Conservation (phyloP, 768 basidiomycete genomes). For the Sutorius australiensis region DNA sequence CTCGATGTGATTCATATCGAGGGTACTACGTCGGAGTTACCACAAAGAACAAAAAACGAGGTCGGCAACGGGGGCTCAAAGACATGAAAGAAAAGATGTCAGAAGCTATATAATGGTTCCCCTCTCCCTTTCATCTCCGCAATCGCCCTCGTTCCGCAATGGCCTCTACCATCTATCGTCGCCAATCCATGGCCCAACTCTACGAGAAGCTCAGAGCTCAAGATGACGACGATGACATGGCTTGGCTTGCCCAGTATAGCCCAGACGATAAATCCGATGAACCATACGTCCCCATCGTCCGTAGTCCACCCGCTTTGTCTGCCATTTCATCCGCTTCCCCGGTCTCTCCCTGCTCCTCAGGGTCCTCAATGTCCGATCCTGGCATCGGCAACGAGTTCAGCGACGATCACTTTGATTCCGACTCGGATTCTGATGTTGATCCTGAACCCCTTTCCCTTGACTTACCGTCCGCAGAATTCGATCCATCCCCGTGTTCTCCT, state of each 20-base stretch:
- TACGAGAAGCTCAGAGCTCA: slow-evolving; percentile 34
- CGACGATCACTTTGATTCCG: slow-evolving; percentile 23
- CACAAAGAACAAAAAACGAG: slow-evolving; percentile 40
- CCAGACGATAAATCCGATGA: slow-evolving; percentile 32
- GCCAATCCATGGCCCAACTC: slow-evolving; percentile 35
- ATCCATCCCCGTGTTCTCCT: slow-evolving; percentile 9
- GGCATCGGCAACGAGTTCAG: slow-evolving; percentile 20
- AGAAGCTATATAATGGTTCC: slow-evolving; percentile 29
- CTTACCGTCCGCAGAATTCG: slow-evolving; percentile 9
- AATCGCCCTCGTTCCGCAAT: slow-evolving; percentile 17
- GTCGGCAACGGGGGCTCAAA: slow-evolving; percentile 37
- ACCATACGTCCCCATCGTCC: slow-evolving; percentile 18
- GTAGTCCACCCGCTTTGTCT: slow-evolving; percentile 22
- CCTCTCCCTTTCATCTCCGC: slow-evolving; percentile 17
- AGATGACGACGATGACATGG: slow-evolving; percentile 33
- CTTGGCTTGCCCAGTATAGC: slow-evolving; percentile 34
- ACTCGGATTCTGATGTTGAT: slow-evolving; percentile 34
- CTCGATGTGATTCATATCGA: slow-evolving; percentile 35
- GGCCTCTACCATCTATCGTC: slow-evolving; percentile 32
- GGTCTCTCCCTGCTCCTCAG: slow-evolving; percentile 22
- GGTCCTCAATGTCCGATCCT: slow-evolving; percentile 17
- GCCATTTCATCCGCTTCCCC: slow-evolving; percentile 29
- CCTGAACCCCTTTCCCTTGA: slow-evolving; percentile 18
- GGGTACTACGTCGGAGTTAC: slow-evolving; percentile 36
- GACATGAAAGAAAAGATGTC: slow-evolving; percentile 36